A percentile compares a stretch with the other conserved stretches of the same genome.
Conservation (phyloP, 2,329 filamentous ascomycete genomes). For the Sphaerulina vaccinii region DNA sequence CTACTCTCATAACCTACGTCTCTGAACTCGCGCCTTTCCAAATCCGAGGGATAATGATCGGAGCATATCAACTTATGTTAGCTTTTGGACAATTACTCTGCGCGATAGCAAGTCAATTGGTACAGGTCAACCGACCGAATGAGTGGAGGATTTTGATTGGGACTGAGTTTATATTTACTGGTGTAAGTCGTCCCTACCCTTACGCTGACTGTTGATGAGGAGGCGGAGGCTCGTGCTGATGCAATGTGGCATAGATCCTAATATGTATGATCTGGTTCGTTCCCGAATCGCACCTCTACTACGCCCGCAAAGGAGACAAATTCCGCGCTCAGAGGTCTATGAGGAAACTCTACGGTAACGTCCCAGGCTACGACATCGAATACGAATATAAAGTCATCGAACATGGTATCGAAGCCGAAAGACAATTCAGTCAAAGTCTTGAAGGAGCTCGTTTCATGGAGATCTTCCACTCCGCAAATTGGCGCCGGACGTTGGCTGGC, state of each 20-base stretch:
- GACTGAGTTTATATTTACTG: conserved; percentile 23
- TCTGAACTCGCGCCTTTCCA: conserved; percentile 23
- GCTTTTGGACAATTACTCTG: conserved; percentile 20
- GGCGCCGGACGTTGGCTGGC: conserved; percentile 23
- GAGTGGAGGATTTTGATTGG: conserved; percentile 20
- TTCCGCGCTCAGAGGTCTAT: conserved; percentile 18
- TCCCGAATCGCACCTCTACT: conserved; percentile 20
- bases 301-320: conserved; percentile 19
- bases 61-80: conserved; percentile 22
- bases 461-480: conserved; percentile 21
- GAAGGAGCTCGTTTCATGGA: conserved; percentile 18
- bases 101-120: conserved; percentile 17
- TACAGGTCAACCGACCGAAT: conserved; percentile 16
- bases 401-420: conserved; percentile 21
- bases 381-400: conserved; percentile 22
- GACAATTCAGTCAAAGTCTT: conserved; percentile 9
- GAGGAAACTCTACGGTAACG: conserved; percentile 18
- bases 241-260: conserved; percentile 16
- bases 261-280: conserved; percentile 20
- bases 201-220: too few species aligned
- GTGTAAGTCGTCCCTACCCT: too few species aligned
- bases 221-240: background rate
- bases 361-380: conserved; percentile 19
- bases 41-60: conserved; percentile 23
- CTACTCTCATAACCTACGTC: conserved; percentile 21